Evolutionary conservation across 2,329 filamentous ascomycete genomes (phyloP).

Genomic region (Thermomyces lanuginosus): DNA sequence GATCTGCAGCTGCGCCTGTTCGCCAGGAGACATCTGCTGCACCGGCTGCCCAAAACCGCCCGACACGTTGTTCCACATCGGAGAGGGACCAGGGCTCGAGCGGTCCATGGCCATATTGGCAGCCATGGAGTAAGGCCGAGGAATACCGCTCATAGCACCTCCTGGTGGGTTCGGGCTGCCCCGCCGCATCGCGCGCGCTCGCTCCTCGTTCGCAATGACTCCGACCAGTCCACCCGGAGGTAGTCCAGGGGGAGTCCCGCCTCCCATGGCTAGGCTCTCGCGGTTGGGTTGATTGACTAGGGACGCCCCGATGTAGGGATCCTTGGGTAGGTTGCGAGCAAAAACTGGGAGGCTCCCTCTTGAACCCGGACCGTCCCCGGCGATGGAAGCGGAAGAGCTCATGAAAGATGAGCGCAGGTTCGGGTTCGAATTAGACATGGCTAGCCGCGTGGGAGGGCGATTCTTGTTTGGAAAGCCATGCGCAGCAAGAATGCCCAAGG

Average conservation of each 20-base stretch:
- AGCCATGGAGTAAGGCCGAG: constrained; percentile 23
- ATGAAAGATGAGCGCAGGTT: constrained; percentile 47
- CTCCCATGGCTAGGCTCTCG: constrained; percentile 57
- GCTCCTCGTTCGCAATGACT: constrained; percentile 73
- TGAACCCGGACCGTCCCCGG: constrained; percentile 32
- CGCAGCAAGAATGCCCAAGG: constrained; percentile 68
- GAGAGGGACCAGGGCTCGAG: constrained; percentile 6
- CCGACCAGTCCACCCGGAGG: constrained; percentile 70
- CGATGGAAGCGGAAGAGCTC: constrained; percentile 38
- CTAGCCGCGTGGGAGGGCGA: constrained; percentile 54
- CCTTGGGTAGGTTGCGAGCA: constrained; percentile 63
- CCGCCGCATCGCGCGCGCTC: constrained; percentile 58
- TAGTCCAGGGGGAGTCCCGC: constrained; percentile 33
- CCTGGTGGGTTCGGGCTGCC: constrained; percentile 56
- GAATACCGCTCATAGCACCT: constrained; percentile 27
- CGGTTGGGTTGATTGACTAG: constrained; percentile 55
- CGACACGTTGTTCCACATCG: constrained; percentile 5
- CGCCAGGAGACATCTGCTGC: constrained; percentile 37
- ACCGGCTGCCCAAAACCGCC: constrained; percentile 5
- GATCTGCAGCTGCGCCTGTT: constrained; percentile 65
- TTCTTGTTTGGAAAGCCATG: constrained; percentile 74
- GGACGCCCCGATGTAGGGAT: constrained; percentile 69
- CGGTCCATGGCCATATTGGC: constrained; percentile 14
- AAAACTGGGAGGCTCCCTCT: constrained; percentile 56
- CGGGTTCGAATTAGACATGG: constrained; percentile 50